phyloP scores from a whole-genome alignment of 768 basidiomycete species.

The Holtermannia corniformis region DNA sequence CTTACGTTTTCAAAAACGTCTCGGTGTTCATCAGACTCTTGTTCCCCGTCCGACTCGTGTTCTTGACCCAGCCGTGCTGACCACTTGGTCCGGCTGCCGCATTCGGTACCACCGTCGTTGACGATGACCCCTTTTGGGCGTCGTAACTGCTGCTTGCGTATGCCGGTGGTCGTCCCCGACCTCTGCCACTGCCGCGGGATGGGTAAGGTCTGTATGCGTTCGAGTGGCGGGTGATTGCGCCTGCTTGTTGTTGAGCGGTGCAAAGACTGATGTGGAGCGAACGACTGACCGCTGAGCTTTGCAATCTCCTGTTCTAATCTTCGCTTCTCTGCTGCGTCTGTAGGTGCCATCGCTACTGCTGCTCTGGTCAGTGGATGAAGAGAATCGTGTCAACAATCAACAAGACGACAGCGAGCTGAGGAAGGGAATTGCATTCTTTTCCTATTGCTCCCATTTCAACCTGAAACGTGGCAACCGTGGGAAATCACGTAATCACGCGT shows the following conservation, averaged over 20 bases:
- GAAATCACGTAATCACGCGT: too few species aligned
- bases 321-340: constrained; percentile 25
- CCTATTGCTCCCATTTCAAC: neutral
- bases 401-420: too few species aligned
- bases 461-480: neutral
- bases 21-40: constrained; percentile 39
- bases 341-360: constrained; percentile 10
- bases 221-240: constrained; percentile 22
- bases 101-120: too few species aligned
- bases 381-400: neutral
- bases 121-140: neutral
- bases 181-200: constrained; percentile 15
- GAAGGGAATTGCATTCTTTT: too few species aligned
- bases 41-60: constrained; percentile 32
- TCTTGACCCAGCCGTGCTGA: constrained; percentile 25
- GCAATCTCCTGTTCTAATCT: constrained; percentile 38
- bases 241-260: constrained; percentile 3
- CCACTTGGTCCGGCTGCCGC: constrained; percentile 4
- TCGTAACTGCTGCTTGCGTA: neutral
- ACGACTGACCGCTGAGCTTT: constrained; percentile 32
- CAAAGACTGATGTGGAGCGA: neutral
- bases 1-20: constrained; percentile 2
- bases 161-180: constrained; percentile 5
- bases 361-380: neutral
- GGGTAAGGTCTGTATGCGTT: constrained; percentile 13